Conservation (phyloP, 306 rosid genomes). For the Alnus glutinosa region DNA sequence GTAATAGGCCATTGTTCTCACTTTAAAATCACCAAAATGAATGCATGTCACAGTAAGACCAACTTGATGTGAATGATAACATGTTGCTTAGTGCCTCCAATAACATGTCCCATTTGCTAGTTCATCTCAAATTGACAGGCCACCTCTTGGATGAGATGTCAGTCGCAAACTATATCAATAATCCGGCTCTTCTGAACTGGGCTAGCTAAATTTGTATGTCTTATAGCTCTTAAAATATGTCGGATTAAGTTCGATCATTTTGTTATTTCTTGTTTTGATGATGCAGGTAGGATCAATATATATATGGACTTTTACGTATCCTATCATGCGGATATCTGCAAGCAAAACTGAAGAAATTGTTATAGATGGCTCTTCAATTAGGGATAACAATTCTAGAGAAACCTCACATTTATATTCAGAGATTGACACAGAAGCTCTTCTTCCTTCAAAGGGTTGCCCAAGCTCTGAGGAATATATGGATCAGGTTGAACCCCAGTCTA, state of each 20-base stretch:
- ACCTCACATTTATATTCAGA: constrained; percentile 24
- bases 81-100: background rate
- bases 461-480: constrained; percentile 22
- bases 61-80: background rate
- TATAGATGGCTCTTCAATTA: constrained; percentile 18
- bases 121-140: background rate
- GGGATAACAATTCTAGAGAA: constrained; percentile 5
- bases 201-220: background rate
- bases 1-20: background rate
- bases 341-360: constrained; percentile 18
- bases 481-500: constrained; percentile 35
- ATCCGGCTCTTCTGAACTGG: background rate
- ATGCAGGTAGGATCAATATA: constrained; percentile 35
- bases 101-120: background rate
- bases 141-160: background rate
- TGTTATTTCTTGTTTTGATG: constrained; percentile 12
- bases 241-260: constrained; percentile 5
- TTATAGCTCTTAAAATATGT: background rate
- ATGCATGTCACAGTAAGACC: background rate
- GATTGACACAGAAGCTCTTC: constrained; percentile 17
- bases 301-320: constrained; percentile 41
- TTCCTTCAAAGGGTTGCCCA: constrained; percentile 4
- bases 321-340: constrained; percentile 36
- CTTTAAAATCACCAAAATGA: background rate
- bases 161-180: background rate